Conservation (phyloP, 2,329 filamentous ascomycete species). For the Xylariomycetidae sp. region DNA sequence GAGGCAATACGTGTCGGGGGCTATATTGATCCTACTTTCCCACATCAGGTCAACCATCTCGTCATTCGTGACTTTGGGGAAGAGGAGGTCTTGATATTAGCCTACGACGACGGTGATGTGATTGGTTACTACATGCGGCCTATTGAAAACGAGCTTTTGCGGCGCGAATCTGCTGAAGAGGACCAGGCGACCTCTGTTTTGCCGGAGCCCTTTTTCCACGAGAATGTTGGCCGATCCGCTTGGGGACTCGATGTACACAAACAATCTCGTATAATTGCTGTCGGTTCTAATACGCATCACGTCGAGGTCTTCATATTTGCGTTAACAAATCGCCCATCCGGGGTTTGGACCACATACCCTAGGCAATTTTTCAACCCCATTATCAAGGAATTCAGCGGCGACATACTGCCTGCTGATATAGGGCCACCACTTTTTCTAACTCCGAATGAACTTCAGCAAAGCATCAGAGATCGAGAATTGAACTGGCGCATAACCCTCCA, state of each 20-base stretch:
- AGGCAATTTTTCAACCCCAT: slow-evolving; percentile 3
- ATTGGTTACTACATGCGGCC: slow-evolving; percentile 61
- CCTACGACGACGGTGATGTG: slow-evolving; percentile 73
- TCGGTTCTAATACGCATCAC: slow-evolving; percentile 65
- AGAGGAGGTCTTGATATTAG: slow-evolving; percentile 63
- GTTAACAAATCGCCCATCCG: slow-evolving; percentile 14
- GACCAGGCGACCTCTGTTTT: slow-evolving; percentile 1
- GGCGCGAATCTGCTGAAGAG: slow-evolving; percentile 23
- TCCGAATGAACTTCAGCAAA: neutral
- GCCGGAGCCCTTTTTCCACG: slow-evolving; percentile 57
- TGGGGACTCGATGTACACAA: slow-evolving; percentile 87
- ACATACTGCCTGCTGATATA: too few relatives aligned
- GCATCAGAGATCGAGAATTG: slow-evolving; percentile 35
- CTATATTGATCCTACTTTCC: slow-evolving; percentile 43
- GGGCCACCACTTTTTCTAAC: too few relatives aligned
- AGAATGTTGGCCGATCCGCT: slow-evolving; percentile 72
- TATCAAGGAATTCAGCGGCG: slow-evolving; percentile 17
- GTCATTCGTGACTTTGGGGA: slow-evolving; percentile 64
- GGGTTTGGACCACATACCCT: too few relatives aligned
- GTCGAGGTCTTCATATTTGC: slow-evolving; percentile 31
- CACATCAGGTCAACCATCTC: slow-evolving; percentile 66
- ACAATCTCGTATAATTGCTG: slow-evolving; percentile 77
- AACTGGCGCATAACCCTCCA: slow-evolving; percentile 48
- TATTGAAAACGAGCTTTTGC: slow-evolving; percentile 30
- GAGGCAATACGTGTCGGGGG: slow-evolving; percentile 41